These are phyloP conservation scores for Yarrowia alimentaria DNA, from an alignment of 805 yeast species.

Conservation along the genomic window DNA sequence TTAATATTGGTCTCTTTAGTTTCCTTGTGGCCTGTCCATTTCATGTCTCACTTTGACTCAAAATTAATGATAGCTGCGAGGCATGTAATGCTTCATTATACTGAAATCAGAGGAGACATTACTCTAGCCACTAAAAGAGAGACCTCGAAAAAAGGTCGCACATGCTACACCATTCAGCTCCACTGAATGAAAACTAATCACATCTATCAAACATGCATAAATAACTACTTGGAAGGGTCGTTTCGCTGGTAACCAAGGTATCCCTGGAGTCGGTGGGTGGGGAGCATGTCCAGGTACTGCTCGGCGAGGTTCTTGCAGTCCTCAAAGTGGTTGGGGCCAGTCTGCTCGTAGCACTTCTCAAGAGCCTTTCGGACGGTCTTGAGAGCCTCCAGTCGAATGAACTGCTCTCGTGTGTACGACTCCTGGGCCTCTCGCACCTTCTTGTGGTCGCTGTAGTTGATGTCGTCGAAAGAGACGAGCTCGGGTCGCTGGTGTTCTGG, in stretches of 20 bases:
- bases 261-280: constrained; percentile 65
- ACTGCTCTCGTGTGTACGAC: constrained; percentile 75
- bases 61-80: too few species aligned
- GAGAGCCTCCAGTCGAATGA: constrained; percentile 66
- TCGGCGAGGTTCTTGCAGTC: constrained; percentile 75
- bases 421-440: constrained; percentile 72
- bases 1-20: too few species aligned
- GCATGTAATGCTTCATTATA: too few species aligned
- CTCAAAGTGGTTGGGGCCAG: constrained; percentile 68
- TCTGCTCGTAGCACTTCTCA: constrained; percentile 62
- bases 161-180: too few species aligned
- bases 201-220: constrained; percentile 10
- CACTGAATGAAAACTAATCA: too few species aligned
- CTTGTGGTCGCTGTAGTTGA: constrained; percentile 64
- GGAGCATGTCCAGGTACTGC: constrained; percentile 70
- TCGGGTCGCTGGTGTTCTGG: constrained; percentile 49
- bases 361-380: constrained; percentile 70
- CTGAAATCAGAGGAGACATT: too few species aligned
- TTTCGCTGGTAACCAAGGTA: constrained; percentile 84
- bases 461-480: constrained; percentile 77
- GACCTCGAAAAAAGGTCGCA: too few species aligned
- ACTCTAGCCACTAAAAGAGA: too few species aligned
- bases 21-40: too few species aligned
- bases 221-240: constrained; percentile 66
- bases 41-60: too few species aligned